phyloP scores from a whole-genome alignment of 495 filamentous ascomycete genomes.

The Tuber calosporum region DNA sequence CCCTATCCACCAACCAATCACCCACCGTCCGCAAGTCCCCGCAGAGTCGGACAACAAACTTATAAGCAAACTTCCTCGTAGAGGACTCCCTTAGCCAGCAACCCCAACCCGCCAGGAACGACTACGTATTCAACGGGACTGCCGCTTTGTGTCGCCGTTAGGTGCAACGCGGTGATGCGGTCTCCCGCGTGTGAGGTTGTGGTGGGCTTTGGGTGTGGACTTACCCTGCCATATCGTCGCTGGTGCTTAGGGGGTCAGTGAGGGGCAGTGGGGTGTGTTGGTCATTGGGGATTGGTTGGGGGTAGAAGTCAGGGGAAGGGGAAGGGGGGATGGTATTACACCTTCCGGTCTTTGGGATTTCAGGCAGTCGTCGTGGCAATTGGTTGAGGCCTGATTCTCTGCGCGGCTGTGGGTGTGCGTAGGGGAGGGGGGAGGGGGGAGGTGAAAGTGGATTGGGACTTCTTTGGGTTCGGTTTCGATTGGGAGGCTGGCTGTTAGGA shows the following conservation, averaged over 20 bases:
- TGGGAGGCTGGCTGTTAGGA: conserved; percentile 8
- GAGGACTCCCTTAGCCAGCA: too few relatives aligned
- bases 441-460: conserved; percentile 19
- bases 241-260: conserved; percentile 42
- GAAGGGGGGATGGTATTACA: conserved; percentile 4
- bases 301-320: background rate
- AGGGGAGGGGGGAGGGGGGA: too few relatives aligned
- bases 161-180: conserved; percentile 43
- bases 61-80: too few relatives aligned
- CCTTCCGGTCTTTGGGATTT: conserved; percentile 79
- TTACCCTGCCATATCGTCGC: conserved; percentile 47
- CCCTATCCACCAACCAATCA: too few relatives aligned
- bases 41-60: too few relatives aligned
- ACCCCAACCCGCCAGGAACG: conserved; percentile 37
- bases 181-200: conserved; percentile 46
- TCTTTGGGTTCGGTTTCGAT: conserved; percentile 12
- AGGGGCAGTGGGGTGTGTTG: too few relatives aligned
- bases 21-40: too few relatives aligned
- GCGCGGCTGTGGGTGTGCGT: background rate
- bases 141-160: conserved; percentile 37
- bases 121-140: conserved; percentile 46
- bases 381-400: conserved; percentile 45
- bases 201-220: conserved; percentile 43
- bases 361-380: conserved; percentile 61
- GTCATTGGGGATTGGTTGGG: background rate